Percentiles rank a stretch among this genome's conserved stretches.
Conservation (phyloP, 768 basidiomycete species). For the Austroboletus festivus region DNA sequence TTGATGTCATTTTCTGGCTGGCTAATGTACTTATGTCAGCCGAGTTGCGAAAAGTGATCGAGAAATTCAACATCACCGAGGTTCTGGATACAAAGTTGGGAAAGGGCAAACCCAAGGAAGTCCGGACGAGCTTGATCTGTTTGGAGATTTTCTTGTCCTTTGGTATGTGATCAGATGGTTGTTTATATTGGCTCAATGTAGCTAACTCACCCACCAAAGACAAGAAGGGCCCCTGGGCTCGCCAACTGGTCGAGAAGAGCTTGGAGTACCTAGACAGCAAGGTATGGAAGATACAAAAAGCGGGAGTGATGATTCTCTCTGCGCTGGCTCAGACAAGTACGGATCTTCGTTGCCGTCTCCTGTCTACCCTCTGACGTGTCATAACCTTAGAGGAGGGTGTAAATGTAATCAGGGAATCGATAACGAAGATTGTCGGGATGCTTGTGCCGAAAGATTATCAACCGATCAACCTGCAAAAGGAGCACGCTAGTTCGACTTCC, state of each 20-base stretch:
- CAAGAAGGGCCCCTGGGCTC: conserved; percentile 7
- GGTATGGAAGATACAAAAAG: conserved; percentile 21
- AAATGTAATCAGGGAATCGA: conserved; percentile 1
- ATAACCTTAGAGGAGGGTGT: conserved; percentile 14
- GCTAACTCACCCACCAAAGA: conserved; percentile 8
- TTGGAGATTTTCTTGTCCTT: conserved; percentile 22
- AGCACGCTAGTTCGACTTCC: not conserved
- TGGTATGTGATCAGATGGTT: conserved; percentile 6
- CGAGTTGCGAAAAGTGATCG: conserved; percentile 13
- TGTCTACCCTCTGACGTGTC: not conserved
- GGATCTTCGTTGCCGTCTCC: not conserved
- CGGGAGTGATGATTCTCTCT: conserved; percentile 22
- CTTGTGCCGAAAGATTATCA: conserved; percentile 15
- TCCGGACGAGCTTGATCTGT: conserved; percentile 21
- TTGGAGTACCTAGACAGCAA: not conserved
- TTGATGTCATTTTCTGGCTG: not conserved
- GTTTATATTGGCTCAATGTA: no score
- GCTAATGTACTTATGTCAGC: conserved; percentile 5
- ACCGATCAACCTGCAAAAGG: not conserved
- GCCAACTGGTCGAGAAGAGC: conserved; percentile 11
- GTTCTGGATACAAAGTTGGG: conserved; percentile 16
- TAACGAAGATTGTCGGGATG: conserved; percentile 16
- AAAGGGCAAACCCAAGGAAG: conserved; percentile 12
- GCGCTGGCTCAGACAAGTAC: conserved; percentile 21
- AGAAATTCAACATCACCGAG: conserved; percentile 12